Evolutionary conservation across 768 basidiomycete species (phyloP), one percentile per base, ranked within the genome.

Genomic region (Lactarius vividus): DNA sequence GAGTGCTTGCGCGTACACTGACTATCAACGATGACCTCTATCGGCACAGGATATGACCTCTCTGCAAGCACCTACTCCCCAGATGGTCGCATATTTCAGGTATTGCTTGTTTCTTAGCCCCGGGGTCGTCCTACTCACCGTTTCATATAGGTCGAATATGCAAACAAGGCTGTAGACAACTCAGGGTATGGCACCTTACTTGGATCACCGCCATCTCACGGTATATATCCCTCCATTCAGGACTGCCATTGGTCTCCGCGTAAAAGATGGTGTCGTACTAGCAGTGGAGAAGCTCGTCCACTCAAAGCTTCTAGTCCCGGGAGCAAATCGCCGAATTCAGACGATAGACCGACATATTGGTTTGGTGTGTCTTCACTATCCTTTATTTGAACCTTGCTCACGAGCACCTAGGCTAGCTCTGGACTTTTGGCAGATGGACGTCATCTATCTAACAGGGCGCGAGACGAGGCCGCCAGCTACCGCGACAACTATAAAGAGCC

Each of bases 261-360:
- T 94, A 72, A 96, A 94, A 78, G 94, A 96, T 75, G 97, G 97
- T 26, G 79, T 99, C 66, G 86, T 99, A 29, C 81, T 99, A 54
- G 97, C 95, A 3, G 95, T 98, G n/a, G 97, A 99, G 85, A 96
- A 97, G 77, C 85, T 98, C 53, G 84, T 98, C 11, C 94, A 96
- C 77, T 96, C 94, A 40, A 98, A 98, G 77, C 88, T 98, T 60
- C 82, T 98, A 28, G 91, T 99, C 3, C 95, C 95, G 37, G 93
- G 88, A 59, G 88, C 88, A 59, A 98, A 99, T 80, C 84, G 91
- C 72, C 85, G 97, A 72, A 98, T 99, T 74, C 92, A 94, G 72
- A 92, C 90, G 11, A 79, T 98, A 70, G 97, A 99, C 77, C 85
- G 87, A 70, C 96, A 98, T 75, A 89, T 98, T 72, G 97, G 96